Evolutionary conservation across 129 eudicot species (phyloP).

Genomic region (Helianthus tuberosus): DNA sequence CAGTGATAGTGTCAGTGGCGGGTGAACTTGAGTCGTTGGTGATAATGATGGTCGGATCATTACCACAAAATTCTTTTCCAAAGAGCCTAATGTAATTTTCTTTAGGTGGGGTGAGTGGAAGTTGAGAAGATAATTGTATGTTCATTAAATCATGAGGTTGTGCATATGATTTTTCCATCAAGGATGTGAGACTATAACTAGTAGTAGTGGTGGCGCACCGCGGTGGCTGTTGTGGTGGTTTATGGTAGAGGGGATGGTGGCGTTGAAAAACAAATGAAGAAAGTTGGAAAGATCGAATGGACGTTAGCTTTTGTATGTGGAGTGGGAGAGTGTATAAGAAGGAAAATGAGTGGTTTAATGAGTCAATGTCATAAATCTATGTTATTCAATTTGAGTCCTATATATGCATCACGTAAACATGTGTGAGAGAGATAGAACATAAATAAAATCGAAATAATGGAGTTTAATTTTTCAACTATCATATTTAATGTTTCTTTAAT

Average conservation of each 20-base stretch:
- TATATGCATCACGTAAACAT: no score
- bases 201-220: not conserved
- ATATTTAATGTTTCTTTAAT: not conserved
- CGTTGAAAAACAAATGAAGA: not conserved
- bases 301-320: not conserved
- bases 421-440: no score
- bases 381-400: no score
- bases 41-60: not conserved
- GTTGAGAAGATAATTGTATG: constrained; percentile 67
- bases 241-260: not conserved
- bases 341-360: not conserved
- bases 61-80: constrained; percentile 71
- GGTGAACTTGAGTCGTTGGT: constrained; percentile 15
- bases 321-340: constrained; percentile 4
- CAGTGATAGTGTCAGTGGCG: no score
- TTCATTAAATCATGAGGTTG: constrained; percentile 79
- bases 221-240: not conserved
- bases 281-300: constrained; percentile 1
- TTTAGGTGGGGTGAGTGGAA: constrained; percentile 61
- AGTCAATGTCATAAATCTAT: not conserved
- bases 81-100: constrained; percentile 68
- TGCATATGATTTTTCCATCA: constrained; percentile 39
- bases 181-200: no score
- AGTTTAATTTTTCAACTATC: not conserved
- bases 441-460: not conserved